A percentile compares a stretch with the other conserved stretches of the same genome.
Evolutionary conservation across 208 protist genomes (phyloP).

Genomic region (Crithidia bombi): DNA sequence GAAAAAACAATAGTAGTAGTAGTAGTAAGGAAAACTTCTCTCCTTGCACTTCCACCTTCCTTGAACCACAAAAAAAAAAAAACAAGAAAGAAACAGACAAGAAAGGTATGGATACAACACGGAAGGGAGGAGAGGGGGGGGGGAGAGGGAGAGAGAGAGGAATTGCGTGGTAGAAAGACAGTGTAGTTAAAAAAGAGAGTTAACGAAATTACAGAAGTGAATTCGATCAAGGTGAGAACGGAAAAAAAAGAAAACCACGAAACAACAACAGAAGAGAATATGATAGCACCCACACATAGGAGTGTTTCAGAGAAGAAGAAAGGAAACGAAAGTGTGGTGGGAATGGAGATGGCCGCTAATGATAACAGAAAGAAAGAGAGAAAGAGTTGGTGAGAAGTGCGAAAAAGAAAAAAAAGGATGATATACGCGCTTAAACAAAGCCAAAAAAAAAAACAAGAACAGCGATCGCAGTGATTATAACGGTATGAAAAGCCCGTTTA

Average conservation of each 20-base stretch:
- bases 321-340: background rate
- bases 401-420: background rate
- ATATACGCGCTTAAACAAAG: background rate
- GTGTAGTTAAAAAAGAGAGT: conserved; percentile 2
- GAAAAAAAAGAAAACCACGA: too few relatives aligned
- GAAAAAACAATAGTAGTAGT: too few relatives aligned
- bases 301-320: background rate
- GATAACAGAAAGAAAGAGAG: too few relatives aligned
- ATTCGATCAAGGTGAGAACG: background rate
- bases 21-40: too few relatives aligned
- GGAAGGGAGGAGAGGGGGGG: too few relatives aligned
- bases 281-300: background rate
- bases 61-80: too few relatives aligned
- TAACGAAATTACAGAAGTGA: background rate
- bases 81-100: too few relatives aligned
- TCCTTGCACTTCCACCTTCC: too few relatives aligned
- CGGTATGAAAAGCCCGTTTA: background rate
- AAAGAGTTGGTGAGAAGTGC: too few relatives aligned
- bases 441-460: background rate
- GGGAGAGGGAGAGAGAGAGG: background rate
- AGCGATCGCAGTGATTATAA: too few relatives aligned
- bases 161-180: conserved; percentile 4
- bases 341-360: too few relatives aligned
- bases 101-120: too few relatives aligned
- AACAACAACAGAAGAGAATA: background rate